Percentiles rank a stretch among this genome's conserved stretches.
Conservation (phyloP, 805 yeast species). For the Saccharomycopsis microspora region DNA sequence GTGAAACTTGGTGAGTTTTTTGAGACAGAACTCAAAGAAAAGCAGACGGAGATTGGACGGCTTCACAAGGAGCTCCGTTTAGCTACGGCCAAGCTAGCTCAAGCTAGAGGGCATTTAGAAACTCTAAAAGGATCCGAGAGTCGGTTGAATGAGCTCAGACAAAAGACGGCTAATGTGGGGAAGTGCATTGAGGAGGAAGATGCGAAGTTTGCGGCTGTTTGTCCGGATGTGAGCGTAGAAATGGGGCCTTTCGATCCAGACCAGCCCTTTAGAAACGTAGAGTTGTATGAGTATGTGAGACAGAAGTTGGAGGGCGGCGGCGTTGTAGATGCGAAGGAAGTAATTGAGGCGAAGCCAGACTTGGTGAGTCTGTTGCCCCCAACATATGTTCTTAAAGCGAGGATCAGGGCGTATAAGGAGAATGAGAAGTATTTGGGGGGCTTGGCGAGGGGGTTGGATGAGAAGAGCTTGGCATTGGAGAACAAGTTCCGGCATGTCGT, state of each 20-base stretch:
- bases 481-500: slow-evolving; percentile 80
- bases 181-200: slow-evolving; percentile 59
- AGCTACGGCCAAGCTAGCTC: slow-evolving; percentile 40
- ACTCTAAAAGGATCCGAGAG: slow-evolving; percentile 35
- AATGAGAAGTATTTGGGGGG: slow-evolving; percentile 48
- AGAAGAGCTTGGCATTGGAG: slow-evolving; percentile 48
- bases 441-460: slow-evolving; percentile 40
- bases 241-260: slow-evolving; percentile 63
- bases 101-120: slow-evolving; percentile 38
- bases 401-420: slow-evolving; percentile 68
- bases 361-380: slow-evolving; percentile 21
- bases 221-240: slow-evolving; percentile 24
- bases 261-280: slow-evolving; percentile 72
- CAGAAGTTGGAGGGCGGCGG: slow-evolving; percentile 23
- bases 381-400: slow-evolving; percentile 47
- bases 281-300: slow-evolving; percentile 45
- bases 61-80: slow-evolving; percentile 47
- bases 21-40: slow-evolving; percentile 40
- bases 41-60: slow-evolving; percentile 38
- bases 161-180: slow-evolving; percentile 45
- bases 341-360: slow-evolving; percentile 23
- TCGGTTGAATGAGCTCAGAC: slow-evolving; percentile 37
- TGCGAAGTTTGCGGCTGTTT: slow-evolving; percentile 34
- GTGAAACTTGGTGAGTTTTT: slow-evolving; percentile 46
- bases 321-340: background rate